phyloP scores from a whole-genome alignment of 495 filamentous ascomycete genomes.

The Niebla homalea region DNA sequence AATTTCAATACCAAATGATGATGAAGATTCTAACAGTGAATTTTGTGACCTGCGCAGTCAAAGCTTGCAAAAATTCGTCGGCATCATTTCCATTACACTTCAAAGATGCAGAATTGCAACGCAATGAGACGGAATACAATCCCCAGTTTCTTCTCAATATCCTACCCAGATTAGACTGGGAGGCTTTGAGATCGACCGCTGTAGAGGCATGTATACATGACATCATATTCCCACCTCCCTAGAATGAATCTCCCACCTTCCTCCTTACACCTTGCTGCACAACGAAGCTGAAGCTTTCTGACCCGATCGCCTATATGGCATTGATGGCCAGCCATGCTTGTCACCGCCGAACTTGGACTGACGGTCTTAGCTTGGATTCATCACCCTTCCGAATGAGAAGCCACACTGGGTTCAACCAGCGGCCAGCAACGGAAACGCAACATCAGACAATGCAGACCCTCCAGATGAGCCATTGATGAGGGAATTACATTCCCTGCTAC shows the following conservation, averaged over 20 bases:
- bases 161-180: conserved; percentile 79
- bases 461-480: conserved; percentile 50
- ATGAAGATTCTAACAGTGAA: conserved; percentile 98
- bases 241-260: background rate
- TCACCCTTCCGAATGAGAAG: conserved; percentile 50
- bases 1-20: background rate
- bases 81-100: conserved; percentile 82
- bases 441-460: conserved; percentile 22
- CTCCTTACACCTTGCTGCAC: background rate
- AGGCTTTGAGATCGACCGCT: conserved; percentile 55
- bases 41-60: conserved; percentile 92
- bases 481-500: conserved; percentile 67
- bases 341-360: background rate
- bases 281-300: too few species aligned
- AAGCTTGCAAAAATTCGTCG: conserved; percentile 69
- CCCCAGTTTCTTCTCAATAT: conserved; percentile 67
- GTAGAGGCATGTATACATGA: conserved; percentile 50
- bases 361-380: conserved; percentile 61
- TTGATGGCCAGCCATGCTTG: too few species aligned
- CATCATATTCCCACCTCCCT: background rate
- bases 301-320: too few species aligned
- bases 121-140: conserved; percentile 68
- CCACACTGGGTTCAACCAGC: conserved; percentile 5
- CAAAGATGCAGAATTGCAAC: conserved; percentile 74
- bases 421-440: background rate